Evolutionary conservation across 1,284 basidiomycete genomes (phyloP), one percentile per base, ranked within the genome.

Genomic region (Vanrija humicola): DNA sequence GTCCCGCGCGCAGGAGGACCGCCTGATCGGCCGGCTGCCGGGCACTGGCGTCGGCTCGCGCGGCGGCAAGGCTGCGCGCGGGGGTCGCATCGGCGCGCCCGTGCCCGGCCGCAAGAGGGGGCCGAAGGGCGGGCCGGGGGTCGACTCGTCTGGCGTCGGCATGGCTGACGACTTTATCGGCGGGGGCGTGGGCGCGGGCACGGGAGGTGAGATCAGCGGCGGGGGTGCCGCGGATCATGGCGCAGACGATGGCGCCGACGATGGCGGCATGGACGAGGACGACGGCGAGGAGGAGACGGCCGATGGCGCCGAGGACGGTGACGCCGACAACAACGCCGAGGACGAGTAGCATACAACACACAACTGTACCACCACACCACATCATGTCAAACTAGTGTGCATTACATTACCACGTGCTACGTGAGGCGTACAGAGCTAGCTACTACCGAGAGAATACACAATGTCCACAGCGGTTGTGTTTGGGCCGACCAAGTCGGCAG

Each of bases 11-110:
- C 61, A 62, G 43, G 56, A 62, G 47, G 57, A 59, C 14, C 51
- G 61, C 3, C 54, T 62, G 6, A 46, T 62, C 15, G 50, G 54
- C n/a, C 55, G 57, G 18, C 40, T 56, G 21, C 61, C 61, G 0
- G 52, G 50, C n/a, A 38, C 46, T 0, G 61, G 61, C 3, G 57
- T 57, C 1, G 60, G 61, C 1, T 52, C 48, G 12, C 54, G 60
- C 3, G 60, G 60, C 12, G 60, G 59, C 5, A 39, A 49, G 12
- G 39, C 16, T 6, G 39, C 21, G 42, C 19, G 19, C 10, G 42
- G 19, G 10, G 42, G 42, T 12, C 18, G 42, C 19, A 5, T 19
- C 15, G 42, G 42, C 19, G 10, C 6, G 42, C 42, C 19, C 9
- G 19, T 14, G 19, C 16, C 21, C 19, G 42, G 21, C 4, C 6